These are phyloP conservation scores for Taxawa tesnikishii DNA, from an alignment of 2,329 filamentous ascomycete species.

Conservation along the genomic window DNA sequence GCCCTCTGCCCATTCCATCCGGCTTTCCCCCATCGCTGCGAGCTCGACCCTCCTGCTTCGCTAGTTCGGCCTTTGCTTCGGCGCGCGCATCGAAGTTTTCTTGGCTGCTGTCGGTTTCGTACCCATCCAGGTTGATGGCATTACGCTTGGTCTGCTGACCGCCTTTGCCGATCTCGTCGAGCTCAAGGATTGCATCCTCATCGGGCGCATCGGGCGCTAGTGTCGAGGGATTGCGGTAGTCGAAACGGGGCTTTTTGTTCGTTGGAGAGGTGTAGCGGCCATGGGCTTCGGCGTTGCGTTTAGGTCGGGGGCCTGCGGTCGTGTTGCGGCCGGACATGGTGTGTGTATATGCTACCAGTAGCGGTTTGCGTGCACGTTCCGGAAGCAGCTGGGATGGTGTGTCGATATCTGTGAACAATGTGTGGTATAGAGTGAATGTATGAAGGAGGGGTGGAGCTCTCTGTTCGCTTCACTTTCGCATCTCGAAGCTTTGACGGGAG, in stretches of 20 bases:
- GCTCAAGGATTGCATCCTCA: conserved; percentile 67
- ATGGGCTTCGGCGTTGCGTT: conserved; percentile 72
- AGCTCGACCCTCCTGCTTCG: conserved; percentile 22
- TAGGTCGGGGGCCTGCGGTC: conserved; percentile 46
- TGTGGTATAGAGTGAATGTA: no score
- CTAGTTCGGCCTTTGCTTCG: conserved; percentile 43
- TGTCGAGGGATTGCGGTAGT: conserved; percentile 85
- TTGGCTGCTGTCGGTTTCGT: conserved; percentile 85
- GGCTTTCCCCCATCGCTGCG: conserved; percentile 26
- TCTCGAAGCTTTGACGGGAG: no score
- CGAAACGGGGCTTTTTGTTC: conserved; percentile 77
- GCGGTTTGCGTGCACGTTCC: no score
- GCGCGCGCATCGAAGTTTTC: conserved; percentile 75
- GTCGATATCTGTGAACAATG: no score
- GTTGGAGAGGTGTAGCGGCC: conserved; percentile 60
- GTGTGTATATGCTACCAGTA: background rate
- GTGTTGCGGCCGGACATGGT: conserved; percentile 3
- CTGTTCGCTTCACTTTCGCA: no score
- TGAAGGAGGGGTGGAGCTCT: no score
- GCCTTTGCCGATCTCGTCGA: conserved; percentile 76
- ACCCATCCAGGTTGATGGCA: conserved; percentile 91
- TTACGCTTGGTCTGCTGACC: conserved; percentile 71
- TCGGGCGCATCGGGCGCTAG: conserved; percentile 71
- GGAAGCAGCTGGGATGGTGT: no score
- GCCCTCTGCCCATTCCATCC: conserved; percentile 18